Evolutionary conservation across 140 eudicot genomes (phyloP).

Genomic region (Oenanthe javanica): DNA sequence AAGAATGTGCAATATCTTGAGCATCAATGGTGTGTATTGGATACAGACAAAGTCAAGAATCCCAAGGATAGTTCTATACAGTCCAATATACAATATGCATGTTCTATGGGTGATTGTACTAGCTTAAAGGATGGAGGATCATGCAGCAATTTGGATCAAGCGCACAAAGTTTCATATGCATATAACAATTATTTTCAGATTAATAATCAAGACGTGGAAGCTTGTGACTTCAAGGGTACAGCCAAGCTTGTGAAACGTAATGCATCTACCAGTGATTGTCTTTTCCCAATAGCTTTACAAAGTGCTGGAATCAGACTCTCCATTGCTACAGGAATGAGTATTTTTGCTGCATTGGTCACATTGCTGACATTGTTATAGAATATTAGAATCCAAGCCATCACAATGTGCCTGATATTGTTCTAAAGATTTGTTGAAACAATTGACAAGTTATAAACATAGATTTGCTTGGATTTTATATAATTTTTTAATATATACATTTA

Average conservation of each 20-base stretch:
- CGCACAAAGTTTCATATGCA: constrained; percentile 42
- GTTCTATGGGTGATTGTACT: constrained; percentile 53
- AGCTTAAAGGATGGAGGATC: constrained; percentile 27
- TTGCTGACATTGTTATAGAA: constrained; percentile 11
- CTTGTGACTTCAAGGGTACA: constrained; percentile 50
- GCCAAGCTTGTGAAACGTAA: constrained; percentile 40
- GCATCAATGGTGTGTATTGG: constrained; percentile 52
- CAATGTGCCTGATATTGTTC: background rate
- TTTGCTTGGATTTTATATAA: background rate
- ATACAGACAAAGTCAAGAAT: constrained; percentile 26
- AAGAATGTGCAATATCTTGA: constrained; percentile 36
- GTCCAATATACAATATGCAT: constrained; percentile 29
- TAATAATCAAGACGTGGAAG: constrained; percentile 47
- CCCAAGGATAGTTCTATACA: constrained; percentile 1
- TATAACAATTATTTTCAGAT: constrained; percentile 64
- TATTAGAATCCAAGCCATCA: background rate
- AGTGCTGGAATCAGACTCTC: constrained; percentile 16
- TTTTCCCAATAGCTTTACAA: constrained; percentile 41
- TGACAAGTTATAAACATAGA: background rate
- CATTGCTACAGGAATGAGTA: background rate
- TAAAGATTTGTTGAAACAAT: background rate
- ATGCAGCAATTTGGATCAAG: constrained; percentile 29
- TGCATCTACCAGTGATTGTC: constrained; percentile 29
- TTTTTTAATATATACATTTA: no score
- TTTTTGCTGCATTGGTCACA: constrained; percentile 16